These are phyloP conservation scores for Narthecium ossifragum DNA, from an alignment of 106 monocot genomes.

Conservation along the genomic window DNA sequence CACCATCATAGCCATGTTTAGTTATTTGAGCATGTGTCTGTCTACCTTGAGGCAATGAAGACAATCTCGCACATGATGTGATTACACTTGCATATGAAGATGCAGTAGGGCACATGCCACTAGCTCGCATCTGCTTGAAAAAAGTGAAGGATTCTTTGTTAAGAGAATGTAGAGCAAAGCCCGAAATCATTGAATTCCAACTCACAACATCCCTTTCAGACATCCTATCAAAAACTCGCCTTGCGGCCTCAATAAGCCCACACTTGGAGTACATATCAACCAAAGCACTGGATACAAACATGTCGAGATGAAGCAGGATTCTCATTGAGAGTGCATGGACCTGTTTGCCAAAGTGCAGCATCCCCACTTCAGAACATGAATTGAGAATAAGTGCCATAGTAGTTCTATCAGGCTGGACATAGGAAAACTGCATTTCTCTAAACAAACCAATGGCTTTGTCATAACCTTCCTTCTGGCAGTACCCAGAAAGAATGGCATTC, in stretches of 20 bases:
- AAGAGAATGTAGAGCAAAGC: conserved; percentile 54
- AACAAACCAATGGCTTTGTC: conserved; percentile 50
- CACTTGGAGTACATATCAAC: conserved; percentile 93
- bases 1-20: conserved; percentile 44
- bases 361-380: conserved; percentile 55
- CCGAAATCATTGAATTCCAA: conserved; percentile 95
- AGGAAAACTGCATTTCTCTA: conserved; percentile 55
- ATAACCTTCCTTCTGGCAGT: conserved; percentile 48
- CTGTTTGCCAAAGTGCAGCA: conserved; percentile 54
- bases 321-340: conserved; percentile 59
- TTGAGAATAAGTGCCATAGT: conserved; percentile 67
- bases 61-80: conserved; percentile 68
- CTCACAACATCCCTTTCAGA: conserved; percentile 64
- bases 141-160: conserved; percentile 55
- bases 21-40: conserved; percentile 59
- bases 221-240: conserved; percentile 51
- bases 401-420: conserved; percentile 48
- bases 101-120: conserved; percentile 55
- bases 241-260: conserved; percentile 43
- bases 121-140: conserved; percentile 59
- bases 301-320: conserved; percentile 38
- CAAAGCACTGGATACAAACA: conserved; percentile 79
- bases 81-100: conserved; percentile 79
- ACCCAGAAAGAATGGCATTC: conserved; percentile 74
- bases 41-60: conserved; percentile 64